phyloP scores from a whole-genome alignment of 345 rosid species.

The Salix viminalis region DNA sequence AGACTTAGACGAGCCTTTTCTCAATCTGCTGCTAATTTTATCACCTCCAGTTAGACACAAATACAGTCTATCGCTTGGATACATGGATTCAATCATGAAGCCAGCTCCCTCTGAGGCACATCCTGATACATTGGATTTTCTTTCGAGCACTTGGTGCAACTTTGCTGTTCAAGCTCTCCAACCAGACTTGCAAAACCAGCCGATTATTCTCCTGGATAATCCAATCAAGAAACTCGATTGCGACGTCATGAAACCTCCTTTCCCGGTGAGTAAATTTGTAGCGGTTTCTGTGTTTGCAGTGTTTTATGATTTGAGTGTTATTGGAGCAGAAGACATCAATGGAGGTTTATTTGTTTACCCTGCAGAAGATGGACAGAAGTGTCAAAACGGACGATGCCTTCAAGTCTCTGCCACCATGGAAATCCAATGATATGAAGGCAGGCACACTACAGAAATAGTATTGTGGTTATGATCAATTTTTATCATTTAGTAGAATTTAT shows the following conservation, averaged over 20 bases:
- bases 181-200: constrained; percentile 41
- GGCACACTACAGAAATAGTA: background rate
- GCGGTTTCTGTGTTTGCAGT: background rate
- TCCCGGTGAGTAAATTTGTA: constrained; percentile 39
- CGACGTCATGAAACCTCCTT: constrained; percentile 30
- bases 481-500: background rate
- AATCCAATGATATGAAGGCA: constrained; percentile 86
- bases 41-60: constrained; percentile 10
- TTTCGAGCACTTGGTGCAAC: constrained; percentile 80
- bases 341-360: background rate
- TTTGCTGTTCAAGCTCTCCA: constrained; percentile 82
- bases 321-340: background rate
- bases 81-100: constrained; percentile 36
- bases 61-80: background rate
- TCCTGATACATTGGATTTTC: constrained; percentile 88
- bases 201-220: constrained; percentile 45
- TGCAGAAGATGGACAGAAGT: constrained; percentile 52
- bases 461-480: background rate
- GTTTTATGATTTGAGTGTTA: background rate
- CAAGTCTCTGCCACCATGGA: constrained; percentile 77
- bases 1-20: background rate
- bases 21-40: constrained; percentile 12
- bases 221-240: constrained; percentile 43
- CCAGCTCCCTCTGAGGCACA: constrained; percentile 76
- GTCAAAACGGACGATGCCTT: constrained; percentile 58